phyloP scores from a whole-genome alignment of 2,329 filamentous ascomycete genomes.

The Penicillium sp. region DNA sequence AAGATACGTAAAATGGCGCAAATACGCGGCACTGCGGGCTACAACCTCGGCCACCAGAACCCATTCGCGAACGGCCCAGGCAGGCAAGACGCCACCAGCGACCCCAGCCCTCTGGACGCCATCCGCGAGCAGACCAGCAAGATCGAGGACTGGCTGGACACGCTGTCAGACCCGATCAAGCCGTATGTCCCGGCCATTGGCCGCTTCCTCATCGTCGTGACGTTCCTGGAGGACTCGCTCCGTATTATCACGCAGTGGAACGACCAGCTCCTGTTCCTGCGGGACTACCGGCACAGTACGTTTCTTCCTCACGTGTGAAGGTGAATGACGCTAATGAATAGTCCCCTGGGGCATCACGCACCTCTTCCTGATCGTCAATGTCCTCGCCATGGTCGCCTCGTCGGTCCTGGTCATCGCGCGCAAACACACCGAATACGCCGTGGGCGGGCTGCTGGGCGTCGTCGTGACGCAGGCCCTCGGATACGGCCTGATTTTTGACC shows the following conservation, averaged over 20 bases:
- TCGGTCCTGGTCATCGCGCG: slow-evolving; percentile 84
- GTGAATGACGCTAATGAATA: slow-evolving; percentile 43
- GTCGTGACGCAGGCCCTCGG: slow-evolving; percentile 91
- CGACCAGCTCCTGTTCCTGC: slow-evolving; percentile 89
- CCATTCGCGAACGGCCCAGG: slow-evolving; percentile 61
- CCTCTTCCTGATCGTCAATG: slow-evolving; percentile 85
- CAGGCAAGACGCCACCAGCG: slow-evolving; percentile 58
- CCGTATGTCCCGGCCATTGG: slow-evolving; percentile 96
- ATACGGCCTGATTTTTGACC: slow-evolving; percentile 96
- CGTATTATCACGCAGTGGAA: slow-evolving; percentile 96
- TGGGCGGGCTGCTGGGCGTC: slow-evolving; percentile 82
- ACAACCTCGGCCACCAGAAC: slow-evolving; percentile 73
- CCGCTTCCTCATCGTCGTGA: slow-evolving; percentile 95
- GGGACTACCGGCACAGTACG: slow-evolving; percentile 90
- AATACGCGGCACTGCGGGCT: slow-evolving; percentile 68
- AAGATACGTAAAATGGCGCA: no score
- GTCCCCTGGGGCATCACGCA: slow-evolving; percentile 87
- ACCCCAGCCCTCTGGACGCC: slow-evolving; percentile 76
- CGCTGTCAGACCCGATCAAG: slow-evolving; percentile 83
- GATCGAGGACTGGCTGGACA: slow-evolving; percentile 91
- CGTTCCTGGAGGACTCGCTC: slow-evolving; percentile 93
- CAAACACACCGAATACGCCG: slow-evolving; percentile 90
- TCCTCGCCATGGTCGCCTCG: slow-evolving; percentile 78
- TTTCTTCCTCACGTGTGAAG: background rate
- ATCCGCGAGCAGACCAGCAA: slow-evolving; percentile 96